Conservation (phyloP, 371 early-diverging fungal genomes). For the Rhizopus sp. region DNA sequence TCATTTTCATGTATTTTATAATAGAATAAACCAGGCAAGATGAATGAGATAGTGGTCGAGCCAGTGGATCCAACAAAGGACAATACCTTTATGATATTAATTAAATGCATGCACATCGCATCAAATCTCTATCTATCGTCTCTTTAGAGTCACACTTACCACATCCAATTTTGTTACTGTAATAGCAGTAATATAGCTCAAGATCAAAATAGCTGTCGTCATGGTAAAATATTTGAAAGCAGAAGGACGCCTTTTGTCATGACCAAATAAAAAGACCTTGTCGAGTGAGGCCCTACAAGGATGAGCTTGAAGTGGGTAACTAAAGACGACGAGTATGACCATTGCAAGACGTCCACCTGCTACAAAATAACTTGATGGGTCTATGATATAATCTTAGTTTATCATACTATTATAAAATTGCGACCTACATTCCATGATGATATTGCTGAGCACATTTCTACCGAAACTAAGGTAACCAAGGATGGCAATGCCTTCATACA, state of each 20-base stretch:
- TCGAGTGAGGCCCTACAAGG: conserved; percentile 94
- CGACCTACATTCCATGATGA: conserved; percentile 82
- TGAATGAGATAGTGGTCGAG: conserved; percentile 96
- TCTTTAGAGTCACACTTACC: conserved; percentile 31
- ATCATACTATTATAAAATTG: background rate
- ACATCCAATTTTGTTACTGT: conserved; percentile 76
- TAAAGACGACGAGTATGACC: conserved; percentile 89
- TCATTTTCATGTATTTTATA: conserved; percentile 75
- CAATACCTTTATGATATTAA: conserved; percentile 59
- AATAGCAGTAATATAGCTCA: conserved; percentile 76
- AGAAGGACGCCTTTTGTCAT: conserved; percentile 21
- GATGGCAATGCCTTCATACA: conserved; percentile 92
- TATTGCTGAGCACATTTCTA: conserved; percentile 81
- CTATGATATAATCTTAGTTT: conserved; percentile 24
- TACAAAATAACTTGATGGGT: conserved; percentile 71
- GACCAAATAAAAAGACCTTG: conserved; percentile 60
- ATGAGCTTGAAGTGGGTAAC: conserved; percentile 97
- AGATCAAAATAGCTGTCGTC: conserved; percentile 71
- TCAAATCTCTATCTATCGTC: background rate
- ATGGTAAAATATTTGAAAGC: conserved; percentile 63
- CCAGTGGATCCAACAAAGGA: conserved; percentile 98
- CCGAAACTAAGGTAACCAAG: conserved; percentile 98
- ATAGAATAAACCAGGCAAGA: conserved; percentile 96
- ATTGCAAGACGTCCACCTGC: conserved; percentile 90
- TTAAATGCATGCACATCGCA: background rate